These are phyloP conservation scores for Kwoniella pini DNA, from an alignment of 768 basidiomycete genomes.

Conservation along the genomic window DNA sequence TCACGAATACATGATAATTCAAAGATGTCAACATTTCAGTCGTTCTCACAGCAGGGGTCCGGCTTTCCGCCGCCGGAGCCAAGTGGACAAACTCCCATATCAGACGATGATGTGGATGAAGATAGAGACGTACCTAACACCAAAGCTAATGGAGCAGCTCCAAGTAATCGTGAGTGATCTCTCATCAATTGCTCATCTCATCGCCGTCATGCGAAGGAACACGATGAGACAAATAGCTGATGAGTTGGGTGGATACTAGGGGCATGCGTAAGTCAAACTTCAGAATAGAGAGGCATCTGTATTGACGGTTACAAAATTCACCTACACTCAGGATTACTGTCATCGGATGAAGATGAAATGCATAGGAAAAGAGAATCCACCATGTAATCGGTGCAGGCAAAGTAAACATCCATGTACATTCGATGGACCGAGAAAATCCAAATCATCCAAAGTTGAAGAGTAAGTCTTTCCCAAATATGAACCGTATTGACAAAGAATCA, in stretches of 20 bases:
- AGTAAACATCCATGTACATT: constrained; percentile 45
- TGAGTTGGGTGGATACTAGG: too few relatives aligned
- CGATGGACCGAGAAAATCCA: constrained; percentile 44
- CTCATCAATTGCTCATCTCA: too few relatives aligned
- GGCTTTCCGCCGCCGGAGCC: not conserved
- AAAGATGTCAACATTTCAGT: constrained; percentile 7
- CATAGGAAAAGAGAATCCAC: constrained; percentile 46
- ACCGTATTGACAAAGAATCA: constrained; percentile 8
- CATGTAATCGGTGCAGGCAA: constrained; percentile 43
- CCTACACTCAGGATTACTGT: constrained; percentile 35
- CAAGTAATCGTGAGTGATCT: constrained; percentile 13
- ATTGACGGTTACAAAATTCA: too few relatives aligned
- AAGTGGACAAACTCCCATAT: constrained; percentile 16
- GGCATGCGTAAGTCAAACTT: constrained; percentile 34
- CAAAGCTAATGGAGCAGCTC: constrained; percentile 8
- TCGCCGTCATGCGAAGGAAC: too few relatives aligned
- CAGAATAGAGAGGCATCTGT: too few relatives aligned
- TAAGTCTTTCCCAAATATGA: constrained; percentile 13
- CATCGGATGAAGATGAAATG: constrained; percentile 52
- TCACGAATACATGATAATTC: too few relatives aligned
- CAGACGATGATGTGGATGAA: constrained; percentile 18
- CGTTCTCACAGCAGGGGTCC: not conserved
- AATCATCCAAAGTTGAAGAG: constrained; percentile 47
- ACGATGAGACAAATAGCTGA: too few relatives aligned
- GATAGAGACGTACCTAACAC: not conserved